These are phyloP conservation scores for Clavulina sp. DNA, from an alignment of 768 basidiomycete genomes.

Conservation along the genomic window DNA sequence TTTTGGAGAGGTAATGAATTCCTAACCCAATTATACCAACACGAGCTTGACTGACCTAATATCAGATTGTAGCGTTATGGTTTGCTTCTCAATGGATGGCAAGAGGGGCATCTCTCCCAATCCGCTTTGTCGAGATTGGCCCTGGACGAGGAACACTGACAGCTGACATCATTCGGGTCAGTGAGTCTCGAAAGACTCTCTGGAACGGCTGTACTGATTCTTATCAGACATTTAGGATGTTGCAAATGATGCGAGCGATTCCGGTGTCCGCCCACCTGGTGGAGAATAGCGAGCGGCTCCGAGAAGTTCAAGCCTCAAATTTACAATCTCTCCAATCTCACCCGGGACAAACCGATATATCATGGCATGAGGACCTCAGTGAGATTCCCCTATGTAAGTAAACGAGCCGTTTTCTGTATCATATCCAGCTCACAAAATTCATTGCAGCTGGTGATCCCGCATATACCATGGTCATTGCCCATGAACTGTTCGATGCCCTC, in stretches of 20 bases:
- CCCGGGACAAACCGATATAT: constrained; percentile 18
- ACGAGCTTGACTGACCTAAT: constrained; percentile 13
- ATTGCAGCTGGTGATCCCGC: constrained; percentile 17
- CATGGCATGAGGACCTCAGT: constrained; percentile 61
- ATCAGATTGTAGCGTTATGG: constrained; percentile 77
- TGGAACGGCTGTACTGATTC: not conserved
- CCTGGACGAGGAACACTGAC: constrained; percentile 88
- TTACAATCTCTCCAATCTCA: constrained; percentile 22
- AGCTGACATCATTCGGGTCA: constrained; percentile 71
- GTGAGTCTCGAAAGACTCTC: constrained; percentile 14
- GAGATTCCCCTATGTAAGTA: constrained; percentile 33
- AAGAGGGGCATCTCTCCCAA: constrained; percentile 27
- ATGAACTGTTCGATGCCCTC: constrained; percentile 95
- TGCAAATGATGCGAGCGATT: constrained; percentile 15
- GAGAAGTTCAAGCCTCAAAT: constrained; percentile 38
- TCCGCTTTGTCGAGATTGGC: constrained; percentile 79
- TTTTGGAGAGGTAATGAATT: constrained; percentile 72
- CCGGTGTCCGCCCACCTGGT: constrained; percentile 49
- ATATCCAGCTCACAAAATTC: not conserved
- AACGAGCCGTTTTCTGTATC: not conserved
- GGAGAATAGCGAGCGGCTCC: constrained; percentile 60
- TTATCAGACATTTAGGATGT: constrained; percentile 8
- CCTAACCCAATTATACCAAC: constrained; percentile 13
- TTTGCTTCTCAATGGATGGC: constrained; percentile 53
- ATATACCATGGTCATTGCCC: constrained; percentile 80